Evolutionary conservation across 441 rosid genomes (phyloP).

Genomic region (Lepidium campestre): DNA sequence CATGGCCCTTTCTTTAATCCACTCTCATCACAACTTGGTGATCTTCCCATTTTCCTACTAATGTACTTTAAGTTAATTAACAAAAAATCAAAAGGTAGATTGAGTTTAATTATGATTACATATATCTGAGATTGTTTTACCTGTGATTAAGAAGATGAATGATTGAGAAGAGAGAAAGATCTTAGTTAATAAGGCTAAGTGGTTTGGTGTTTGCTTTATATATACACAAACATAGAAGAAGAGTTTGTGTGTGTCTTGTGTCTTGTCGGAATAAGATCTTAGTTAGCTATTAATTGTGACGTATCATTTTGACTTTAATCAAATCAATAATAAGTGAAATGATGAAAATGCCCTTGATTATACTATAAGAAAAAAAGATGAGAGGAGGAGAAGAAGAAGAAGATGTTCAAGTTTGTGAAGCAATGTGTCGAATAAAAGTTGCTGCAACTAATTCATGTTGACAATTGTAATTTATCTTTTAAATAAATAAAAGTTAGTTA

Average conservation of each 20-base stretch:
- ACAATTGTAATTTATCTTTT: not conserved
- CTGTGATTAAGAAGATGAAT: not conserved
- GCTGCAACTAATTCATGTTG: conserved; percentile 35
- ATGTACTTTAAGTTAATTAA: not conserved
- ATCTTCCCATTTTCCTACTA: conserved; percentile 24
- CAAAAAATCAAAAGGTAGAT: not conserved
- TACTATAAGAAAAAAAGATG: not conserved
- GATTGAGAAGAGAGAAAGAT: not conserved
- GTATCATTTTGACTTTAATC: conserved; percentile 24
- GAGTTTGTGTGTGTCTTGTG: conserved; percentile 13
- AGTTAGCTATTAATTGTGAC: conserved; percentile 25
- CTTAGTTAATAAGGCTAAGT: conserved; percentile 12
- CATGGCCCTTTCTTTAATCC: conserved; percentile 45
- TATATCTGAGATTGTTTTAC: not conserved
- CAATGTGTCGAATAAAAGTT: conserved; percentile 28
- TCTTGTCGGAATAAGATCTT: conserved; percentile 30
- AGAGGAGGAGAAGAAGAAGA: not conserved
- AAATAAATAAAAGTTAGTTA: not conserved
- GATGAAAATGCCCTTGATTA: conserved; percentile 5
- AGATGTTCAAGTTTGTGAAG: conserved; percentile 32
- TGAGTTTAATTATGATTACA: not conserved
- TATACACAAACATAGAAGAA: conserved; percentile 13
- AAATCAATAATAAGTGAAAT: not conserved
- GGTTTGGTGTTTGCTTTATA: conserved; percentile 18
- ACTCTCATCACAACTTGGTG: conserved; percentile 27